Percentiles rank a stretch among this genome's conserved stretches.
Conservation (phyloP, 2,329 filamentous ascomycete genomes). For the Alternaria metachromatica region DNA sequence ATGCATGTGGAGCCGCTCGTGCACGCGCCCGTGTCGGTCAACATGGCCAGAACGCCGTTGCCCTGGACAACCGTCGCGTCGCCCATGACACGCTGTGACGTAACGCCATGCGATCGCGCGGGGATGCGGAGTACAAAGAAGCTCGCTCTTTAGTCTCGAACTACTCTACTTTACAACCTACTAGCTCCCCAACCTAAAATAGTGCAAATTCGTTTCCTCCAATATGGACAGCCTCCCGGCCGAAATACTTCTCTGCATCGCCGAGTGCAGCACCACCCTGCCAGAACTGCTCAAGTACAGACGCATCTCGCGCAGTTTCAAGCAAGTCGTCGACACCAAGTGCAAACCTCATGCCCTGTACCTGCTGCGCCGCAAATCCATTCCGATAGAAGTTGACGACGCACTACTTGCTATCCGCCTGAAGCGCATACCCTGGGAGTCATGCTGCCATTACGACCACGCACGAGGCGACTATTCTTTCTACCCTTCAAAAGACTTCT, state of each 20-base stretch:
- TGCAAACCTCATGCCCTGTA: background rate
- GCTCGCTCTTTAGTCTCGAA: background rate
- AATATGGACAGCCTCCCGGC: background rate
- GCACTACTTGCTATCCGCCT: background rate
- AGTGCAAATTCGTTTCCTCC: background rate
- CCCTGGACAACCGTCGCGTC: constrained; percentile 18
- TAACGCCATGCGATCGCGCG: background rate
- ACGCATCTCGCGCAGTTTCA: background rate
- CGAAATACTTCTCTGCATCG: background rate
- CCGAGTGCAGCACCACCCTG: background rate
- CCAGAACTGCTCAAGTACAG: background rate
- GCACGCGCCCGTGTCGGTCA: constrained; percentile 18
- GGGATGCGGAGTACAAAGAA: background rate
- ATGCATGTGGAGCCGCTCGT: constrained; percentile 6
- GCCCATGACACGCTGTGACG: background rate
- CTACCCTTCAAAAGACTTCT: background rate
- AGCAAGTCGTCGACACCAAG: background rate
- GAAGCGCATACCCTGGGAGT: background rate
- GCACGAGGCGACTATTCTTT: background rate
- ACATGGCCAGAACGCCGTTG: constrained; percentile 20
- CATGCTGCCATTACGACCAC: background rate
- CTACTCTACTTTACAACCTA: background rate
- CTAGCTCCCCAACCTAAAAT: background rate
- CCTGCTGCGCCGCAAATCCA: background rate
- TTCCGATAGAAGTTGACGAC: background rate